Base-by-base conservation (phyloP, 2,329 filamentous ascomycete genomes). In the Penicillium sp. region DNA sequence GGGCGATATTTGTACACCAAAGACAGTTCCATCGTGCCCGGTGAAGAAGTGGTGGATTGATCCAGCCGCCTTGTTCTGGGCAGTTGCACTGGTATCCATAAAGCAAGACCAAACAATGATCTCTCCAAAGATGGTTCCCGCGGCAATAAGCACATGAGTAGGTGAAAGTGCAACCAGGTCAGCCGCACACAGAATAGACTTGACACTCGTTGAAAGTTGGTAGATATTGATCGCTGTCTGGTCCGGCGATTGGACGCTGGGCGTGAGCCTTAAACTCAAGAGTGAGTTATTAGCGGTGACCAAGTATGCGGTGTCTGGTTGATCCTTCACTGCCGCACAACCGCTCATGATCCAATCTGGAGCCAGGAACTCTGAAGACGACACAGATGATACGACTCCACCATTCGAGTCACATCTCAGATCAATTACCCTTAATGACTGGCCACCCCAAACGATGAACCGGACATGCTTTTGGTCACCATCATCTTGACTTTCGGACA, bases 111-210 rank as follows among this genome's bases (percentile, higher is more conserved):
- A 97, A 15, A 96, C 83, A 35, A 97, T 80, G 31, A 99, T 89
- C 72, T 97, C 92, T 3, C 94, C 94, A 73, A 97, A 97, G 1
- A 93, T 92, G 0, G 94, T 97, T 1, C 94, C 94, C 3, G 89
- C 89, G 6, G 91, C 90, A 49, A 97, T 83, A 20, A 97, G 80
- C 44, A 96, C 78, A 49, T 79, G 78, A 43, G 79, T 77, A 6
- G 72, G 51, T 6, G 81, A 80, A 7, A 86, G 73, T 81, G 88
- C 90, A 37, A 81, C 75, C 18, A 96, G 73, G 66, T 89, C 85
- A 5, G 92, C 93, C 15, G 91, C 90, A 73, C 96, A 99, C 7
- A 99, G 81, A 52, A 96, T 92, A 1, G 92, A 93, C 42, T 89
- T 84, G 7, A 92, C 73, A 33, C 78, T 75, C 5, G 80, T 79